Conservation (phyloP, 1,139 yeast species). For the Lodderomyces margitis region DNA sequence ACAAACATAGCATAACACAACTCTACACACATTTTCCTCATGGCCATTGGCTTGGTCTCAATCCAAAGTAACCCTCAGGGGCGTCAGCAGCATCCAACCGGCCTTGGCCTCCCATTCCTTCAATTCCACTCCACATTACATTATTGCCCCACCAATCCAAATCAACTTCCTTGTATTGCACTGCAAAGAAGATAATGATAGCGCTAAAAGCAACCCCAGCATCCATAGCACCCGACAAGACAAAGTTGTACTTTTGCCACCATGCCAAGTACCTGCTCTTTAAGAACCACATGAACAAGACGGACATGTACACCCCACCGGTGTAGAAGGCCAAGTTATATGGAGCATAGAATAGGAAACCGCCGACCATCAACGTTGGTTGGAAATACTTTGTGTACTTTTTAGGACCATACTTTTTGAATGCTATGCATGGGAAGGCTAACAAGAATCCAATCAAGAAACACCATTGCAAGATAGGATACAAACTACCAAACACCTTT, state of each 20-base stretch:
- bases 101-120: conserved; percentile 19
- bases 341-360: conserved; percentile 42
- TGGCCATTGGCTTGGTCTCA: conserved; percentile 19
- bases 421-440: conserved; percentile 41
- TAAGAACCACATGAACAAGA: conserved; percentile 47
- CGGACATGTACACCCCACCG: conserved; percentile 41
- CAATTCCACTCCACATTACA: conserved; percentile 42
- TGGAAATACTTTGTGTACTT: conserved; percentile 34
- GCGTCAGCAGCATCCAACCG: conserved; percentile 22
- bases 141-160: conserved; percentile 63
- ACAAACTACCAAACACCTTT: conserved; percentile 45
- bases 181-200: conserved; percentile 54
- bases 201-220: conserved; percentile 56
- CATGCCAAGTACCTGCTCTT: conserved; percentile 45
- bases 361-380: conserved; percentile 45
- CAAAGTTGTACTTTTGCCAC: conserved; percentile 62
- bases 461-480: conserved; percentile 48
- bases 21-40: too few species aligned
- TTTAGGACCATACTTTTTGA: conserved; percentile 36
- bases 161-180: conserved; percentile 39
- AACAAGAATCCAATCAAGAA: conserved; percentile 54
- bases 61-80: conserved; percentile 48
- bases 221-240: conserved; percentile 46
- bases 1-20: too few species aligned
- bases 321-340: conserved; percentile 50